These are phyloP conservation scores for Nothopassalora personata DNA, from an alignment of 2,329 filamentous ascomycete genomes.

Conservation along the genomic window DNA sequence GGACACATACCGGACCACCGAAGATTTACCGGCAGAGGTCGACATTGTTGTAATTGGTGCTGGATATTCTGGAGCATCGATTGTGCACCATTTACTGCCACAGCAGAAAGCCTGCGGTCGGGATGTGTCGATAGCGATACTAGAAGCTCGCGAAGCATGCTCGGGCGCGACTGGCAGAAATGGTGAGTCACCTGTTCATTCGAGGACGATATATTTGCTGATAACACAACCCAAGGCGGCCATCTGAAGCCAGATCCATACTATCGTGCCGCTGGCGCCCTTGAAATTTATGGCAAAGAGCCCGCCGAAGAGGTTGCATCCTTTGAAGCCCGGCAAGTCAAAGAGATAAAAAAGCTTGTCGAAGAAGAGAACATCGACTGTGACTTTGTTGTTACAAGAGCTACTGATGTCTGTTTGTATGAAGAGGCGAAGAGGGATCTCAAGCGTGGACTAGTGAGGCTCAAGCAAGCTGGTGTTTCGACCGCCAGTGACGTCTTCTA, in stretches of 20 bases:
- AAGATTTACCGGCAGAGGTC: slow-evolving; percentile 40
- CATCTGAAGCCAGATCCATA: slow-evolving; percentile 36
- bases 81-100: slow-evolving; percentile 23
- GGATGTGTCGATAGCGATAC: slow-evolving; percentile 18
- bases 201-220: background rate
- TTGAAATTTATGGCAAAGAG: slow-evolving; percentile 26
- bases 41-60: slow-evolving; percentile 28
- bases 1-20: slow-evolving; percentile 59
- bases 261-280: slow-evolving; percentile 22
- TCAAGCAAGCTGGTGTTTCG: slow-evolving; percentile 28
- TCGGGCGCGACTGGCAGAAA: slow-evolving; percentile 28
- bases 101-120: slow-evolving; percentile 5
- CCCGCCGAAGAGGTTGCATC: slow-evolving; percentile 29
- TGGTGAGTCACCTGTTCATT: slow-evolving; percentile 6
- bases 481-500: slow-evolving; percentile 30
- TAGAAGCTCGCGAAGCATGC: slow-evolving; percentile 28
- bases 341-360: slow-evolving; percentile 35
- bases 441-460: slow-evolving; percentile 28
- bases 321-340: slow-evolving; percentile 32
- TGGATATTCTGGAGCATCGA: slow-evolving; percentile 23
- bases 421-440: slow-evolving; percentile 21
- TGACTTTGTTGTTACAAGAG: slow-evolving; percentile 41
- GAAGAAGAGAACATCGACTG: slow-evolving; percentile 40
- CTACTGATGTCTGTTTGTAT: slow-evolving; percentile 38
- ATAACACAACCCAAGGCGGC: slow-evolving; percentile 16